Base-by-base conservation (phyloP, 768 basidiomycete species). In the Leucosporidium creatinivorum region DNA sequence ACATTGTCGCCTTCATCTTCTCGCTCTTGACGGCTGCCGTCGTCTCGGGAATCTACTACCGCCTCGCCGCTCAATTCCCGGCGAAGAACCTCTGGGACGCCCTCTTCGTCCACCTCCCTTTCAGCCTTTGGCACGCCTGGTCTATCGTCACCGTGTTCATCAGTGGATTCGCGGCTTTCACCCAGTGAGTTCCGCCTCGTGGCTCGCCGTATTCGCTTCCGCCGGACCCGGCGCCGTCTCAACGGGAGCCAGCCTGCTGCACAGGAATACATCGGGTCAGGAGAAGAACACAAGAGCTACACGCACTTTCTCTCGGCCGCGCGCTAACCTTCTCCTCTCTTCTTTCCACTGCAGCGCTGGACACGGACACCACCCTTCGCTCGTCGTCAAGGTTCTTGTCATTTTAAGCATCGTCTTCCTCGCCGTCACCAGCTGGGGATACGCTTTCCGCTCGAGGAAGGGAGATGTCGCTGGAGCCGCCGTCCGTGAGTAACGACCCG, bases 391-490 rank as follows among this genome's bases (percentile, higher is more conserved):
- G 76, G 86, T 94, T 76, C 55, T 93, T 73, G 94, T 93, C 66
- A 93, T 96, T 85, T 85, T 97, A 33, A 68, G 70, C 17, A 8
- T 33, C 25, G 63, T 60, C 30, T 66, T 58, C 66, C 65, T 69
- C 48, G 73, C 65, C 23, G 58, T 50, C 39, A 75, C 73, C 1
- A 44, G 69, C 8, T 49, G 86, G n/a, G 88, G 91, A 3, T 99
- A 99, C 78, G 90, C 93, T 48, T 94, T 94, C 83, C 88, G 89
- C 26, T 86, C 87, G 18, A 80, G 84, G 2, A 89, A 93, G 77
- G 94, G 94, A 65, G 96, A 98, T 76, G 83, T 97, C 30, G 90
- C 93, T 4, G 96, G 90, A 3, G 87, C 91, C 28, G 84, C 93
- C 73, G 92, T 89, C 69, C 91, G 39, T 44, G 15, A 44, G 39